These are phyloP conservation scores for Gastrodia elata DNA, from an alignment of 106 monocot species.

Conservation along the genomic window DNA sequence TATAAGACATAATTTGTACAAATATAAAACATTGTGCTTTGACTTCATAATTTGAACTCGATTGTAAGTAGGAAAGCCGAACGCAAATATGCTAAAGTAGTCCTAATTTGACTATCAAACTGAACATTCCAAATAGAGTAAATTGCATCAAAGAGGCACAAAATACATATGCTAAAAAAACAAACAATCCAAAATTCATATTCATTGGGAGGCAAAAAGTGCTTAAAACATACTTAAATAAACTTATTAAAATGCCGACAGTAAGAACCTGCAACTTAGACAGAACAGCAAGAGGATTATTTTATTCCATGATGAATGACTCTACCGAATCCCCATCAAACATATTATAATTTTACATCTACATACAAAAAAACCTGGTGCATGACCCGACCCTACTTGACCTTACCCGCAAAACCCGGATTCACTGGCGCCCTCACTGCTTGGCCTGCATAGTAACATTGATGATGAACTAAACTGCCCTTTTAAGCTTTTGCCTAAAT, in stretches of 20 bases:
- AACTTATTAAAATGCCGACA: not conserved
- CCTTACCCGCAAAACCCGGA: not conserved
- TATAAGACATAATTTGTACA: too few species aligned
- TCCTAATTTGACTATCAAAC: too few species aligned
- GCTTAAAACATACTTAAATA: not conserved
- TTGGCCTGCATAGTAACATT: not conserved
- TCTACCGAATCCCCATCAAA: not conserved
- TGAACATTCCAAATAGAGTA: too few species aligned
- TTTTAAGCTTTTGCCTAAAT: too few species aligned
- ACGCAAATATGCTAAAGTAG: too few species aligned
- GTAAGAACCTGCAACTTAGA: not conserved
- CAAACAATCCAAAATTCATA: not conserved
- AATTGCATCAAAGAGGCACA: not conserved
- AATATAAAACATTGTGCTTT: too few species aligned
- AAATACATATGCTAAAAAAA: not conserved
- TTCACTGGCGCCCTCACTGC: not conserved
- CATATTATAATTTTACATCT: not conserved
- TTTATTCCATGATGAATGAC: not conserved
- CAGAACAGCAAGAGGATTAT: slow-evolving; percentile 5
- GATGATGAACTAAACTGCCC: not conserved
- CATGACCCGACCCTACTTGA: too few species aligned
- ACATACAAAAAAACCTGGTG: not conserved
- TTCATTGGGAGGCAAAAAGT: not conserved
- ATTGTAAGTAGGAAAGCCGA: too few species aligned
- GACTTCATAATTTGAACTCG: too few species aligned